These are phyloP conservation scores for Coleophoma cylindrospora DNA, from an alignment of 2,329 filamentous ascomycete species.

Conservation along the genomic window DNA sequence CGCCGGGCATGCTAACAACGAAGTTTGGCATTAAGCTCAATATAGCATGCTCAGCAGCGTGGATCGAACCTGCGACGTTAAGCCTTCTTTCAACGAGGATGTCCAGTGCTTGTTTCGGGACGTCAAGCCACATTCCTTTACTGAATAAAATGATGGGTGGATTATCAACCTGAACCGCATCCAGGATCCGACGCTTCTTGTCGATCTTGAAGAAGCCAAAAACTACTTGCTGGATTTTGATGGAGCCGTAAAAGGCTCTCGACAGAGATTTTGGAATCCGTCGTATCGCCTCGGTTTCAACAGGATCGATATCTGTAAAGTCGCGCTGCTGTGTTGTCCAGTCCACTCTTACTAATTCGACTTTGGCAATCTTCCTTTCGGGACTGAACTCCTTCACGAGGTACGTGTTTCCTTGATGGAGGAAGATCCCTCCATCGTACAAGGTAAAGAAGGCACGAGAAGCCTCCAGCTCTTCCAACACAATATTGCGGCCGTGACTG, in stretches of 20 bases:
- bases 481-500: slow-evolving; percentile 73
- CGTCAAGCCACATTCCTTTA: slow-evolving; percentile 94
- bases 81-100: slow-evolving; percentile 69
- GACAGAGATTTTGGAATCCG: slow-evolving; percentile 57
- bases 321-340: slow-evolving; percentile 94
- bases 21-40: slow-evolving; percentile 85
- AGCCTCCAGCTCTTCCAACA: slow-evolving; percentile 93
- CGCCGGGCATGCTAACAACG: slow-evolving; percentile 82
- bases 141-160: slow-evolving; percentile 80
- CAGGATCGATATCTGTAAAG: slow-evolving; percentile 88
- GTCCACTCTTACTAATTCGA: slow-evolving; percentile 84
- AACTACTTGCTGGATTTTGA: slow-evolving; percentile 82
- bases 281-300: slow-evolving; percentile 85
- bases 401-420: slow-evolving; percentile 93
- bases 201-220: slow-evolving; percentile 99
- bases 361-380: slow-evolving; percentile 76
- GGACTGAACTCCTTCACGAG: slow-evolving; percentile 84
- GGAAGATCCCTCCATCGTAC: slow-evolving; percentile 94
- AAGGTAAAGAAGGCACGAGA: slow-evolving; percentile 93
- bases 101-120: slow-evolving; percentile 73
- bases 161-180: slow-evolving; percentile 90
- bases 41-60: slow-evolving; percentile 90
- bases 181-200: slow-evolving; percentile 75
- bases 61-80: slow-evolving; percentile 84
- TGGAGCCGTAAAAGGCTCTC: slow-evolving; percentile 78